Evolutionary conservation across 345 rosid genomes (phyloP), one percentile per base, ranked within the genome.

Genomic region (Hibiscus mutabilis): DNA sequence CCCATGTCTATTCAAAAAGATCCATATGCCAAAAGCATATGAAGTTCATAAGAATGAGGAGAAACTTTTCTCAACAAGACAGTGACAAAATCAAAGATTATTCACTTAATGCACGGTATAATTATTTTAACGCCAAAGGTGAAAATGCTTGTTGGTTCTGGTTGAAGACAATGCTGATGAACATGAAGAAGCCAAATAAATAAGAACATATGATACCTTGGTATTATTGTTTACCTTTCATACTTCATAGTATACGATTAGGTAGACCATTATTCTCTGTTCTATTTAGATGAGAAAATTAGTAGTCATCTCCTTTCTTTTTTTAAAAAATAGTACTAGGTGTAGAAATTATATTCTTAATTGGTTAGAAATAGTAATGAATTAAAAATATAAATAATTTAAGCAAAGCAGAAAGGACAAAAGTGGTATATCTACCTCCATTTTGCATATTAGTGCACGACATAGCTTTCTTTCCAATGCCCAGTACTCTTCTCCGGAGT

Each of bases 391-490:
- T 21, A 13, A 66, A 12, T 31, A 40, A 44, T 51, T n/a, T 49
- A 35, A 10, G 60, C 12, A 51, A 57, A 71, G 24, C 14, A 60
- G 3, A 3, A 37, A 16, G 40, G 67, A 61, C 18, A 19, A 8
- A 60, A 58, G 44, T 47, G 19, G 52, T 7, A 33, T 22, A 63
- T 25, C 44, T 73, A 94, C 97, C 88, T 81, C 80, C 9, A 78
- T 69, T 77, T 80, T 78, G 64, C 66, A 75, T 63, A 73, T 74
- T 64, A 90, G 83, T 68, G 89, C 89, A 78, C 74, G 75, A 74
- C 98, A 91, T 31, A 91, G 95, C 82, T 84, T 85, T 85, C 98
- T 88, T 80, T 94, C 98, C 67, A 94, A 75, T 71, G 87, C 80
- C 98, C 97, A 94, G 65, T 87, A 94, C 82, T 88, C 98, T 70